Conservation (phyloP, 768 basidiomycete species). For the Mycena amicta region DNA sequence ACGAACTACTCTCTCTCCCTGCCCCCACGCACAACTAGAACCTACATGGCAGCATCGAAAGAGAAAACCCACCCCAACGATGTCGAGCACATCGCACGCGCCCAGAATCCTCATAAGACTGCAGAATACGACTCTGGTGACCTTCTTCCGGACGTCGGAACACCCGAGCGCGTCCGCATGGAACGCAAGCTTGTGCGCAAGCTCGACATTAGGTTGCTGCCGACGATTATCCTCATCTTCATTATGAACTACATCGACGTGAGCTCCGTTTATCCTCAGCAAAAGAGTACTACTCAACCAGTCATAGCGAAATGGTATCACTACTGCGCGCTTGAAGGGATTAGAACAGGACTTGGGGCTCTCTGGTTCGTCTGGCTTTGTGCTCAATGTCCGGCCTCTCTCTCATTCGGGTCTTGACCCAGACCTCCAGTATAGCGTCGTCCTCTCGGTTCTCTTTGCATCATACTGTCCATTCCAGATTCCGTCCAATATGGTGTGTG, state of each 20-base stretch:
- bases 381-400: too few relatives aligned
- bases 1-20: too few relatives aligned
- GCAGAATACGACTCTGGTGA: too few relatives aligned
- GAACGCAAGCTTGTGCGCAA: conserved; percentile 37
- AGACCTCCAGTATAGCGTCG: conserved; percentile 54
- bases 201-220: conserved; percentile 45
- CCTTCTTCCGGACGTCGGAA: neutral
- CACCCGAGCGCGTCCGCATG: conserved; percentile 14
- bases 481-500: conserved; percentile 64
- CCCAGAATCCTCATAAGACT: too few relatives aligned
- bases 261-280: neutral
- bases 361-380: too few relatives aligned
- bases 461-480: conserved; percentile 65
- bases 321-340: conserved; percentile 2
- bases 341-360: conserved; percentile 1
- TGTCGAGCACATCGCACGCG: too few relatives aligned
- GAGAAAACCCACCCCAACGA: too few relatives aligned
- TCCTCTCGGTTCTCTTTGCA: conserved; percentile 54
- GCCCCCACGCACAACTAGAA: too few relatives aligned
- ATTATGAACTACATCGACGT: conserved; percentile 56
- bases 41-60: too few relatives aligned
- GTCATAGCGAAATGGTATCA: conserved; percentile 1
- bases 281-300: neutral
- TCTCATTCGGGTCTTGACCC: too few relatives aligned
- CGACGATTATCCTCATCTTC: conserved; percentile 44